Percentiles rank a stretch among this genome's conserved stretches.
These are phyloP conservation scores for Ambrosiella cleistominuta DNA, from an alignment of 2,329 filamentous ascomycete species.

Conservation along the genomic window DNA sequence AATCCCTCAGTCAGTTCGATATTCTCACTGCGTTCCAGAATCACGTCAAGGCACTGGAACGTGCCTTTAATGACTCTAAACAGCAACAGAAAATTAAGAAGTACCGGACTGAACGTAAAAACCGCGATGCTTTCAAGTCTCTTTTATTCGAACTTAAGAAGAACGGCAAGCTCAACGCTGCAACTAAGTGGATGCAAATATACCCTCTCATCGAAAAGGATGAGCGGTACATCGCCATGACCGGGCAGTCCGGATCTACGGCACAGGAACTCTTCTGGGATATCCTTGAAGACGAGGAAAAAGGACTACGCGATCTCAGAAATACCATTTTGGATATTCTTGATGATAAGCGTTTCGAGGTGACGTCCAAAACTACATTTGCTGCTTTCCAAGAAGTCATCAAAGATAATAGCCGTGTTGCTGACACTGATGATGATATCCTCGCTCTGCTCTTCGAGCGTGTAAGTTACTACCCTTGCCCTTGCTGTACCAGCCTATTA, in stretches of 20 bases:
- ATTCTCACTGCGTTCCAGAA: slow-evolving; percentile 85
- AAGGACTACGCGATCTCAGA: slow-evolving; percentile 59
- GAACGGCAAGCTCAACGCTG: slow-evolving; percentile 70
- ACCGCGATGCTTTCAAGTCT: slow-evolving; percentile 61
- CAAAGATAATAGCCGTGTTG: slow-evolving; percentile 72
- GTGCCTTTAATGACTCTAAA: slow-evolving; percentile 74
- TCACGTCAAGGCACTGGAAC: slow-evolving; percentile 84
- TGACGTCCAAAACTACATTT: slow-evolving; percentile 69
- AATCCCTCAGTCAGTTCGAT: slow-evolving; percentile 71
- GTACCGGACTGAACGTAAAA: slow-evolving; percentile 66
- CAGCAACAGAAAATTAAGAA: slow-evolving; percentile 75
- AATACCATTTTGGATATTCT: slow-evolving; percentile 78
- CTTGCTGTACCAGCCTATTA: neutral
- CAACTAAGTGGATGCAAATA: slow-evolving; percentile 77
- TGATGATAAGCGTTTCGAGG: slow-evolving; percentile 82
- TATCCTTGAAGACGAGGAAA: slow-evolving; percentile 81
- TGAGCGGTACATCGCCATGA: slow-evolving; percentile 63
- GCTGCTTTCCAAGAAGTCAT: slow-evolving; percentile 75
- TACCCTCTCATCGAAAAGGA: slow-evolving; percentile 60
- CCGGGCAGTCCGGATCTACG: slow-evolving; percentile 68
- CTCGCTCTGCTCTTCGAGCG: slow-evolving; percentile 71
- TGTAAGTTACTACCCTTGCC: slow-evolving; percentile 25
- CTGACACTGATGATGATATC: slow-evolving; percentile 66
- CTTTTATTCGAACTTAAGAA: slow-evolving; percentile 58
- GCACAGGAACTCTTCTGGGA: slow-evolving; percentile 95